Conservation (phyloP, 768 basidiomycete genomes). For the Leccinum sublutescens region DNA sequence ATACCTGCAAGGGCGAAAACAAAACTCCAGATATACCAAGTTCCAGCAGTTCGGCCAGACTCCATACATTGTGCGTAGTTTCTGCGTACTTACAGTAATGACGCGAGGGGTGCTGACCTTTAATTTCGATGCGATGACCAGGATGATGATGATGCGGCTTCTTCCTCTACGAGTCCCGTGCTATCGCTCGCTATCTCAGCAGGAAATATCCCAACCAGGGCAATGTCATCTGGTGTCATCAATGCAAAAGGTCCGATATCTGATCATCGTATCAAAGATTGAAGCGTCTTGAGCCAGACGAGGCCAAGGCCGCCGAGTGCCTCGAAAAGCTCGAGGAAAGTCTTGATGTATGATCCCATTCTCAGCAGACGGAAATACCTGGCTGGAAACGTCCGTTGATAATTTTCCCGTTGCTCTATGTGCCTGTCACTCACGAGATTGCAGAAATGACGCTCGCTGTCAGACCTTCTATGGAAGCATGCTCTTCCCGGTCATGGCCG, state of each 20-base stretch:
- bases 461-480: constrained; percentile 47
- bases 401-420: not conserved
- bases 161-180: constrained; percentile 41
- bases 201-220: constrained; percentile 52
- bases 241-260: not conserved
- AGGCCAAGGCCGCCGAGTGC: constrained; percentile 14
- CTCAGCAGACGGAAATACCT: constrained; percentile 54
- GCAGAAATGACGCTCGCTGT: constrained; percentile 47
- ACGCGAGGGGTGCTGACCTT: too few relatives aligned
- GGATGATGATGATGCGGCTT: constrained; percentile 42
- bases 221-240: constrained; percentile 16
- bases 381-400: constrained; percentile 49
- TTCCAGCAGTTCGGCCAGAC: constrained; percentile 59
- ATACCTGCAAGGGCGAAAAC: constrained; percentile 53
- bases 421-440: not conserved
- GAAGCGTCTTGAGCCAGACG: constrained; percentile 18
- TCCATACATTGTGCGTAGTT: constrained; percentile 31
- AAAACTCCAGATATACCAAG: constrained; percentile 44
- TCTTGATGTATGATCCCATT: constrained; percentile 53
- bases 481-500: constrained; percentile 18
- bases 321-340: constrained; percentile 28
- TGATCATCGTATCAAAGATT: constrained; percentile 27
- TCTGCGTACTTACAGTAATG: not conserved
- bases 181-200: constrained; percentile 50
- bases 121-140: not conserved